A percentile compares a stretch with the other conserved stretches of the same genome.
These are phyloP conservation scores for Hypoxylon rubiginosum DNA, from an alignment of 2,329 filamentous ascomycete species.

Conservation along the genomic window DNA sequence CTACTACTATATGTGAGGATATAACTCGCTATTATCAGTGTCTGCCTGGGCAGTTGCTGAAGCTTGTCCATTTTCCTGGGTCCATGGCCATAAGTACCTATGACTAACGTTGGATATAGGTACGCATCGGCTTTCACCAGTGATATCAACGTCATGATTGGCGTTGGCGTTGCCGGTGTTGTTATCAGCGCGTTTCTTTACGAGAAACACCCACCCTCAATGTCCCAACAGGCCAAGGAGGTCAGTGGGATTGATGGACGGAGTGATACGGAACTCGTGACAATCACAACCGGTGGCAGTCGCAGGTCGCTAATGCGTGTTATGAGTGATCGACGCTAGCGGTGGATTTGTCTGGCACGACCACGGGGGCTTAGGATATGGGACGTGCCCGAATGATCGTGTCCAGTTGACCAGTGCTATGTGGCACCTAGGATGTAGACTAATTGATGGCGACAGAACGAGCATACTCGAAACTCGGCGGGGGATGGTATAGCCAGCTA, in stretches of 20 bases:
- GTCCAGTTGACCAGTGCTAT: not conserved
- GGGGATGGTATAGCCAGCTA: not conserved
- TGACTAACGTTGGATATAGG: conserved; percentile 21
- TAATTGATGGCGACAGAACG: not conserved
- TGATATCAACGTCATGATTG: conserved; percentile 62
- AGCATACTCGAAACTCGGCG: not conserved
- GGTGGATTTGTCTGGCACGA: not conserved
- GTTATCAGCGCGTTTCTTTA: conserved; percentile 60
- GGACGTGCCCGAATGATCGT: not conserved
- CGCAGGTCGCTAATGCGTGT: conserved; percentile 9
- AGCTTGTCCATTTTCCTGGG: not conserved
- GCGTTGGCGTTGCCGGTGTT: conserved; percentile 59
- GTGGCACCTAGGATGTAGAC: not conserved
- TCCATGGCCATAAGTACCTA: too few relatives aligned
- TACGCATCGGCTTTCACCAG: conserved; percentile 61
- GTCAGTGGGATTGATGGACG: conserved; percentile 43
- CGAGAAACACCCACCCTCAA: conserved; percentile 57
- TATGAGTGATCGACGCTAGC: not conserved
- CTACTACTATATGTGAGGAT: not conserved
- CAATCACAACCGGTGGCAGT: conserved; percentile 38
- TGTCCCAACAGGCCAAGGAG: conserved; percentile 48
- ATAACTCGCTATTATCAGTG: too few relatives aligned
- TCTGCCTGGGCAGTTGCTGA: not conserved
- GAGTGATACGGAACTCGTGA: conserved; percentile 51
- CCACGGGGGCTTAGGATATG: not conserved